Base-by-base conservation (phyloP, 352 stramenopile species). In the Pythium monospermum region DNA sequence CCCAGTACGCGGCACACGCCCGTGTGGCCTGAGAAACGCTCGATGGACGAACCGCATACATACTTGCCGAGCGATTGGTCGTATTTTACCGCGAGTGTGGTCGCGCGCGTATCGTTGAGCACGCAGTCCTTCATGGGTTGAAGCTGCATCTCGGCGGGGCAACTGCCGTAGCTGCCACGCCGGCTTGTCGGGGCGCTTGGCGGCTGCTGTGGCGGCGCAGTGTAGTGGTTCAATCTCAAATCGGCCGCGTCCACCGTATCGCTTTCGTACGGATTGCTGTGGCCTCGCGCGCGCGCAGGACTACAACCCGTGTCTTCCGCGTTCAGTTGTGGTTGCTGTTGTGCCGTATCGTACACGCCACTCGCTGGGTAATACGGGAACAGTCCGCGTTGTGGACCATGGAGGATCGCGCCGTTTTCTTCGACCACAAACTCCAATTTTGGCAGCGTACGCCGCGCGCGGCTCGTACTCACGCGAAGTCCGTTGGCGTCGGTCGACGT, bases 21-120 rank as follows among this genome's bases (percentile, higher is more conserved):
- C 31, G 87, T 95, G 68, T 97, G 88, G 23, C 87, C 83, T 33
- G 85, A 96, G 68, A 97, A 97, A 5, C 84, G 69, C 61, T 97
- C 88, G 53, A 93, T 89, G 5, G 77, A 90, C 53, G 82, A 89
- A 5, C 82, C 82, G 55, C 82, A 93, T 2, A 93, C 79, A 46
- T 89, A 93, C 48, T 88, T 89, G 1, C 67, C 68, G 37, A 87
- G 61, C 0, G 38, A 18, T 16, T 57, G 56, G 41, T 91, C 77
- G 54, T 81, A 92, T 56, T 89, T 88, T 35, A 92, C 64, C 26
- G 76, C 79, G 21, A 92, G 55, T 12, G 82, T 88, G 32, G 77
- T 92, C 4, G 82, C 82, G 21, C 82, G 71, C 25, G 82, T 87
- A 52, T 92, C 82, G 52, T 93, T 91, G 19, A 93, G 58, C 31